phyloP scores from a whole-genome alignment of 148 eudicot species.

The Fallopia convolvulus region DNA sequence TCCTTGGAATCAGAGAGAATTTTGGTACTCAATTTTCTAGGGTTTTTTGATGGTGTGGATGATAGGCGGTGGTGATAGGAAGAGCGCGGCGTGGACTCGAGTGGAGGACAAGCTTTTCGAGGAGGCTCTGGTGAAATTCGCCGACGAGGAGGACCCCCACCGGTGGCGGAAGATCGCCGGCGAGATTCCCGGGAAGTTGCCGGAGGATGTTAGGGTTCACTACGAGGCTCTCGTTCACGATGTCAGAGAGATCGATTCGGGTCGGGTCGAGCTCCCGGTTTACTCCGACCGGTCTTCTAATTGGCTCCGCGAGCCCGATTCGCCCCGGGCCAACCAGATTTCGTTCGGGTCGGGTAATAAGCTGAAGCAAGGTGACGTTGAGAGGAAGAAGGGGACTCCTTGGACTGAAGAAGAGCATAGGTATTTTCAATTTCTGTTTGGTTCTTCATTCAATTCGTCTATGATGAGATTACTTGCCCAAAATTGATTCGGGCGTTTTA shows the following conservation, averaged over 20 bases:
- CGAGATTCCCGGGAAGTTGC: conserved; percentile 27
- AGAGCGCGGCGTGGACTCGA: conserved; percentile 3
- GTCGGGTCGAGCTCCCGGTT: conserved; percentile 31
- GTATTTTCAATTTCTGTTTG: conserved; percentile 9
- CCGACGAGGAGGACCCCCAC: conserved; percentile 12
- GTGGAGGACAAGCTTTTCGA: conserved; percentile 17
- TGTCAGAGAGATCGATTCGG: conserved; percentile 32
- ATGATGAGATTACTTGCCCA: no score
- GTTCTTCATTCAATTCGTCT: neutral
- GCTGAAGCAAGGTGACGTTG: conserved; percentile 20
- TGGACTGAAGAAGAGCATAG: conserved; percentile 52
- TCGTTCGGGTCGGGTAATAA: conserved; percentile 21
- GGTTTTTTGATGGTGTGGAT: conserved; percentile 4
- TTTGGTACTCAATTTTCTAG: neutral
- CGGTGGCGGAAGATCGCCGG: conserved; percentile 34
- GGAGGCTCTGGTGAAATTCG: conserved; percentile 15
- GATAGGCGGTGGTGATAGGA: neutral
- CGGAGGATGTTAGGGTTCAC: conserved; percentile 22
- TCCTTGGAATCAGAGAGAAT: neutral
- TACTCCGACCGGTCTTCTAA: conserved; percentile 23
- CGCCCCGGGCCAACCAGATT: conserved; percentile 23
- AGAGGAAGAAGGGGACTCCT: conserved; percentile 43
- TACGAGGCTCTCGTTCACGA: conserved; percentile 31
- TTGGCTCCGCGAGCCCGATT: conserved; percentile 1
- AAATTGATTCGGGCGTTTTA: neutral